Percentiles rank a stretch among this genome's conserved stretches.
phyloP scores from a whole-genome alignment of 106 monocot genomes.

The Apostasia shenzhenica region DNA sequence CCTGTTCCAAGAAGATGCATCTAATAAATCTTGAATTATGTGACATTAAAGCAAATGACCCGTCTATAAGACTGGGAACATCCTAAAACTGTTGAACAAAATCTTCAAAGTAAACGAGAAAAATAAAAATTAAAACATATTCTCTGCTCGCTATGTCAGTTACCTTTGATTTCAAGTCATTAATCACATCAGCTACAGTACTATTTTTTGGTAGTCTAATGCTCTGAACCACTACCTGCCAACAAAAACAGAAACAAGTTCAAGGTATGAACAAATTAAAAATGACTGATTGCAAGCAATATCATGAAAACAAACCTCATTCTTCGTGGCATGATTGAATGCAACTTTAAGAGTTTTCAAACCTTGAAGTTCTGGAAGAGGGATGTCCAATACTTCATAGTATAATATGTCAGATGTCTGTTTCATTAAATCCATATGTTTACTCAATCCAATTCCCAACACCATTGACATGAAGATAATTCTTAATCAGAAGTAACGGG shows the following conservation, averaged over 20 bases:
- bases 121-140: no score
- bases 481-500: neutral
- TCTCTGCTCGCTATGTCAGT: no score
- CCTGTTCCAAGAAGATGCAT: slow-evolving; percentile 29
- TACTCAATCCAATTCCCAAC: neutral
- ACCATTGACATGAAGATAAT: neutral
- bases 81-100: no score
- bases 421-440: neutral
- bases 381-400: slow-evolving; percentile 95
- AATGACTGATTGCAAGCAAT: neutral
- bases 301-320: slow-evolving; percentile 43
- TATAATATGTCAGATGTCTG: slow-evolving; percentile 98
- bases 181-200: slow-evolving; percentile 68
- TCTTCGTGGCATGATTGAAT: slow-evolving; percentile 92
- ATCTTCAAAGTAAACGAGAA: neutral
- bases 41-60: no score
- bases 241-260: slow-evolving; percentile 6
- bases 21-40: neutral
- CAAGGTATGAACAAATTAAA: neutral
- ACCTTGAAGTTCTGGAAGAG: slow-evolving; percentile 86
- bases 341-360: slow-evolving; percentile 97
- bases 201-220: slow-evolving; percentile 81
- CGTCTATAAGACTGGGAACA: no score
- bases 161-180: slow-evolving; percentile 82
- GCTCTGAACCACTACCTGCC: slow-evolving; percentile 62